Base-by-base conservation (phyloP, 2,329 filamentous ascomycete genomes). In the Penicillium sp. region DNA sequence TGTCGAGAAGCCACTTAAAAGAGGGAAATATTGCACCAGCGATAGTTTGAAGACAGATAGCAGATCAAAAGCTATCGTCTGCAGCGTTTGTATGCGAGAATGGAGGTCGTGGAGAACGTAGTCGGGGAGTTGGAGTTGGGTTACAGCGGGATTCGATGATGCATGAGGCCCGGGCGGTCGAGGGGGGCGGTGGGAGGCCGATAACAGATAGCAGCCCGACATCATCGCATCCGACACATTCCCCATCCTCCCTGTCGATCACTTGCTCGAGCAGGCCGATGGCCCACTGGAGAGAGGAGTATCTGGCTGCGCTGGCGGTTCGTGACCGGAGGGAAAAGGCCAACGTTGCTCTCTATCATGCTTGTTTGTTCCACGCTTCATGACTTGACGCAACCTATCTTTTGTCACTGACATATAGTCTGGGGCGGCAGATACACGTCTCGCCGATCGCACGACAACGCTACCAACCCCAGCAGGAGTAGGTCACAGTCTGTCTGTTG, bases 211-310 rank as follows among this genome's bases (percentile, higher is more conserved):
- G 43, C 43, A 37, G 35, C 29, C 19, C 32, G 43, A 44, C 36
- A 45, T 51, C 48, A 53, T 56, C 44, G 45, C 46, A 48, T 26
- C 41, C 33, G 46, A 48, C 33, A 36, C 37, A 33, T 47, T 46
- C 35, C 39, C 34, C 39, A 45, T 38, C 36, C 41, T 20, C 30
- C 17, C 8, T n/a, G 19, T 32, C 35, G 39, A 48, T 41, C 32
- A 11, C 27, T 41, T 36, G 21, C 29, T 43, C 47, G 44, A 33
- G 33, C 42, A 40, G 48, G 51, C 37, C 43, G 38, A 81, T 81
- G 78, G 75, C 80, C 49, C 79, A 78, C 71, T 94, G 90, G 86
- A 79, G 83, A 58, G 81, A 86, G 52, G 86, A 94, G 58, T 96
- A 94, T 65, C 74, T 87, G 47, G 74, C 79, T 47, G 84, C 84